These are phyloP conservation scores for Penicillium sp. DNA, from an alignment of 2,329 filamentous ascomycete species.

Conservation along the genomic window DNA sequence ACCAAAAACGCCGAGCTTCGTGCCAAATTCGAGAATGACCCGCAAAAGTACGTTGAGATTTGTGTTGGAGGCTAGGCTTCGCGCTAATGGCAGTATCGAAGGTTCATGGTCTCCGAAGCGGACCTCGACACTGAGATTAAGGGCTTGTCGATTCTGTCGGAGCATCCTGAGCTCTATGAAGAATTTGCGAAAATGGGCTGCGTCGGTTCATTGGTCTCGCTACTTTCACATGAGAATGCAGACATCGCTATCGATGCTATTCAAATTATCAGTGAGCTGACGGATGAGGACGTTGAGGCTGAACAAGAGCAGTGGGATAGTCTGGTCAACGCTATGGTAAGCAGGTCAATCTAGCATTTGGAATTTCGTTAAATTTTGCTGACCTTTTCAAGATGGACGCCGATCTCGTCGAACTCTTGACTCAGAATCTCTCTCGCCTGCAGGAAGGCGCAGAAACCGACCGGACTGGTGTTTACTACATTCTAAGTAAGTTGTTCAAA, in stretches of 20 bases:
- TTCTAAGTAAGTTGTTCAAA: constrained; percentile 54
- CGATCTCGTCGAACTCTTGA: constrained; percentile 45
- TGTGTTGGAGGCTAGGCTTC: neutral
- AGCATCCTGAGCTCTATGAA: constrained; percentile 79
- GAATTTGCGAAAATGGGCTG: constrained; percentile 78
- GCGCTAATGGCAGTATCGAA: constrained; percentile 17
- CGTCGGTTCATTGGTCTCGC: constrained; percentile 70
- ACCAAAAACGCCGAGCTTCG: constrained; percentile 87
- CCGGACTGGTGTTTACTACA: constrained; percentile 82
- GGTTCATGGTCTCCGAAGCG: constrained; percentile 79
- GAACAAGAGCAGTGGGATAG: constrained; percentile 78
- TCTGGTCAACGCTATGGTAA: constrained; percentile 65
- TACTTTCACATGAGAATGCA: constrained; percentile 93
- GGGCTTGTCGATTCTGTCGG: constrained; percentile 78
- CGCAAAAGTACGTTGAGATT: constrained; percentile 61
- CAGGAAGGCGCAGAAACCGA: constrained; percentile 75
- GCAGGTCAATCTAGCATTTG: neutral
- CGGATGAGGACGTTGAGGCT: constrained; percentile 86
- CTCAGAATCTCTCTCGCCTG: constrained; percentile 68
- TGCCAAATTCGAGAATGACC: constrained; percentile 78
- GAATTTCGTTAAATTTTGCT: constrained; percentile 5
- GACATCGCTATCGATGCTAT: constrained; percentile 92
- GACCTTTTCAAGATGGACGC: constrained; percentile 39
- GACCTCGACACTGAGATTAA: constrained; percentile 90
- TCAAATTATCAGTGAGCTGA: constrained; percentile 86